Percentiles rank a stretch among this genome's conserved stretches.
These are phyloP conservation scores for Lagenaria siceraria DNA, from an alignment of 306 rosid species.

Conservation along the genomic window DNA sequence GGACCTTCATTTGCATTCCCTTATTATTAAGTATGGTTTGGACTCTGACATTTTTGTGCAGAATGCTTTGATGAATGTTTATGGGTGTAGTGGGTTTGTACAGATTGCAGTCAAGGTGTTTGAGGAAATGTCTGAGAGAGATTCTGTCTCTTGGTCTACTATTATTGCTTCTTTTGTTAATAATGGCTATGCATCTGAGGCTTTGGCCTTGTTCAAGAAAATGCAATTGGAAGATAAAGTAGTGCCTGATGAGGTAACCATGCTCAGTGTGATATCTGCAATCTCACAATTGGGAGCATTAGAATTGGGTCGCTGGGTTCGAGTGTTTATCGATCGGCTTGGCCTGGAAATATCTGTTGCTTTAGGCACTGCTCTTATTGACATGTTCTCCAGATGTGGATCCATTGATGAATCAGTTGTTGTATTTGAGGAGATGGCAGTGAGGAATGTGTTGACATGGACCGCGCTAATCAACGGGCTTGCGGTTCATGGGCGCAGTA, in stretches of 20 bases:
- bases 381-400: constrained; percentile 57
- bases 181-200: constrained; percentile 25
- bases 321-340: constrained; percentile 17
- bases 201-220: constrained; percentile 27
- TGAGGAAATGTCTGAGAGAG: constrained; percentile 29
- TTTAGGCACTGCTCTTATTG: constrained; percentile 43
- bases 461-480: constrained; percentile 36
- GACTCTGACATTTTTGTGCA: constrained; percentile 27
- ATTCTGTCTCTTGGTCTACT: constrained; percentile 52
- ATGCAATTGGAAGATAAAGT: constrained; percentile 35
- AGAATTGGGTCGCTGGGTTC: constrained; percentile 47
- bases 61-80: constrained; percentile 29
- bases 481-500: constrained; percentile 39
- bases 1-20: constrained; percentile 21
- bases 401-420: constrained; percentile 30
- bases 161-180: constrained; percentile 27
- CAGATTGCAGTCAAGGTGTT: constrained; percentile 28
- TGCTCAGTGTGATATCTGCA: constrained; percentile 40
- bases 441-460: constrained; percentile 39
- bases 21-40: constrained; percentile 35
- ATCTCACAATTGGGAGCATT: constrained; percentile 40
- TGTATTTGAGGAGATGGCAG: constrained; percentile 39
- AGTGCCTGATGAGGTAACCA: constrained; percentile 25
- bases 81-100: constrained; percentile 24
- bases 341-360: constrained; percentile 26